Conservation (phyloP, 257 asterid species). For the Lavandula angustifolia region DNA sequence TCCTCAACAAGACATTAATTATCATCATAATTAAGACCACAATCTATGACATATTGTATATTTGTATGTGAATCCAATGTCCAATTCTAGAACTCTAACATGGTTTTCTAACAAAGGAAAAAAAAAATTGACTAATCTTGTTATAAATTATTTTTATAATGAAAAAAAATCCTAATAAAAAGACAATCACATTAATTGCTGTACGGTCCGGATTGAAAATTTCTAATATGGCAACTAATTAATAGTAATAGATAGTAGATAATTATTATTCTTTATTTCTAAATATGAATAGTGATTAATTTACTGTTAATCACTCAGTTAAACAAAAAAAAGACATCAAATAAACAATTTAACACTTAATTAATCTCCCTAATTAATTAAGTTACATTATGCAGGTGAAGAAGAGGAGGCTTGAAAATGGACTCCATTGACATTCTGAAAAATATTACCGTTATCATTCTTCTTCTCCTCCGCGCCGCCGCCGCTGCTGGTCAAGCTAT, state of each 20-base stretch:
- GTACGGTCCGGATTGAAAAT: background rate
- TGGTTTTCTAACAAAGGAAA: background rate
- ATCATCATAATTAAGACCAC: slow-evolving; percentile 21
- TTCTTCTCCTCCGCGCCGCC: slow-evolving; percentile 16
- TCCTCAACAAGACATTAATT: slow-evolving; percentile 2
- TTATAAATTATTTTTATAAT: too few relatives aligned
- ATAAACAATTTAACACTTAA: background rate
- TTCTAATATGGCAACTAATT: background rate
- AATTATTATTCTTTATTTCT: background rate
- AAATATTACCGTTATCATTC: slow-evolving; percentile 28
- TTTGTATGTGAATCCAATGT: slow-evolving; percentile 6
- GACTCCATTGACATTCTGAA: slow-evolving; percentile 24
- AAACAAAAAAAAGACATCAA: slow-evolving; percentile 10
- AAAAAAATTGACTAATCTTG: background rate
- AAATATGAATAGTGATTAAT: slow-evolving; percentile 15
- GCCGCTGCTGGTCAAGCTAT: slow-evolving; percentile 17
- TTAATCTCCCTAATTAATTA: background rate
- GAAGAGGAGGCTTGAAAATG: slow-evolving; percentile 37
- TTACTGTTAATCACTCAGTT: slow-evolving; percentile 24
- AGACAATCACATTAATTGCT: too few relatives aligned
- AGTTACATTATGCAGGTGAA: slow-evolving; percentile 36
- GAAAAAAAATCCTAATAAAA: too few relatives aligned
- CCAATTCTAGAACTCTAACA: slow-evolving; percentile 18
- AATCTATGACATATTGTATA: slow-evolving; percentile 11
- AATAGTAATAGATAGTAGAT: slow-evolving; percentile 13